Base-by-base conservation (phyloP, 2,329 filamentous ascomycete species). In the Acrocalymma vagum region DNA sequence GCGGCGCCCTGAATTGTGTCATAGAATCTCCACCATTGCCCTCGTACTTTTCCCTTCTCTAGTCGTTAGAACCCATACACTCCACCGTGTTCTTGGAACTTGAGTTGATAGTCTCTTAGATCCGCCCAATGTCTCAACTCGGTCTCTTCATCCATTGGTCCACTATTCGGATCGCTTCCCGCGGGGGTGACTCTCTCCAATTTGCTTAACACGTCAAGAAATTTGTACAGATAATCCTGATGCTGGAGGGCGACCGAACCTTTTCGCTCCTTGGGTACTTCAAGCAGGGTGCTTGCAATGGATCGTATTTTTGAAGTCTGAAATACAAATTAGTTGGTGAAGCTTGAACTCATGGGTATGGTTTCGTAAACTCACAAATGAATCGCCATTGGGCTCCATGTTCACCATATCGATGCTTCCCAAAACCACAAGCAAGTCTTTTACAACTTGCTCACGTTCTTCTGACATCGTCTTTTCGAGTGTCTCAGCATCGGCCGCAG, bases 291-390 rank as follows among this genome's bases (percentile, higher is more conserved):
- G 18, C 86, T 87, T 1, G 90, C 90, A 25, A 95, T 87, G 61
- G 89, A 86, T 8, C 90, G 87, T 53, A 95, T 89, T 75, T 95
- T 95, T 73, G 84, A 84, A 59, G 89, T 90, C 80, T 83, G 65
- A 6, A 39, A 29, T 16, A 14, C 22, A 41, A 38, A 13, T 38
- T 20, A 23, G 25, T 40, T 13, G 46, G 30, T 23, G 34, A 48
- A 18, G 47, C 45, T 51, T 45, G 27, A 36, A 50, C 15, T 46
- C 30, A 27, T 51, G 47, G 28, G 51, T 48, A 26, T 33, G 33
- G 37, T 50, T 24, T 18, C 39, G 17, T 15, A 48, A 40, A 76
- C 79, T 72, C 78, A 85, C 82, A 57, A 86, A 82, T 42, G 79
- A 83, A 51, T 80, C 80, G 16, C 81, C 83, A 49, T 84, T 86